phyloP scores from a whole-genome alignment of 1,284 basidiomycete genomes.

The Ganoderma sp. region DNA sequence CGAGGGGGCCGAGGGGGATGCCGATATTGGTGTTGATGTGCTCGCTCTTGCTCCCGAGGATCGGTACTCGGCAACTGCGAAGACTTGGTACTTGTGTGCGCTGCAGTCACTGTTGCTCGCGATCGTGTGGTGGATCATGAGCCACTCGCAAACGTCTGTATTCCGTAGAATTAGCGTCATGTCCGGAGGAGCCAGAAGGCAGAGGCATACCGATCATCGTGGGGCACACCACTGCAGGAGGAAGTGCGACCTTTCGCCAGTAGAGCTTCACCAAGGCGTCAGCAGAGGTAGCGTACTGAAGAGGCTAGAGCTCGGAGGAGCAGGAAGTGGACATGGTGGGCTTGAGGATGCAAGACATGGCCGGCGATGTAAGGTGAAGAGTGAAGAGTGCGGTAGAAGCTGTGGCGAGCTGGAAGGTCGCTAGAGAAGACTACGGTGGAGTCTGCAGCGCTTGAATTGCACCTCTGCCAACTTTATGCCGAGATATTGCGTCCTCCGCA shows the following conservation, averaged over 20 bases:
- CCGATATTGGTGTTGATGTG: neutral
- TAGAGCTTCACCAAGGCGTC: neutral
- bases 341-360: conserved; percentile 2
- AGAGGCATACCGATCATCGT: neutral
- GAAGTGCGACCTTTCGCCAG: neutral
- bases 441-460: neutral
- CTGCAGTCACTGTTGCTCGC: neutral
- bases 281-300: neutral
- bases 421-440: neutral
- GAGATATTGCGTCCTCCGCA: no score
- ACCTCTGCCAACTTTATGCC: neutral
- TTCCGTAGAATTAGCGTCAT: neutral
- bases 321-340: conserved; percentile 6
- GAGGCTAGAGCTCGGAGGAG: conserved; percentile 3
- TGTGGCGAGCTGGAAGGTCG: neutral
- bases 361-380: neutral
- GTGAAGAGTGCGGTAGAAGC: neutral
- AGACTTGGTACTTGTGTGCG: neutral
- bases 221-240: neutral
- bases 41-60: neutral
- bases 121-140: conserved; percentile 2
- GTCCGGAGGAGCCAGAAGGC: accelerated
- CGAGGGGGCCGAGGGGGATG: neutral
- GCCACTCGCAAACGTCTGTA: conserved; percentile 5
- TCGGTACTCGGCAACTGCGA: conserved; percentile 3